These are phyloP conservation scores for Neopestalotiopsis rosae DNA, from an alignment of 2,329 filamentous ascomycete species.

Conservation along the genomic window DNA sequence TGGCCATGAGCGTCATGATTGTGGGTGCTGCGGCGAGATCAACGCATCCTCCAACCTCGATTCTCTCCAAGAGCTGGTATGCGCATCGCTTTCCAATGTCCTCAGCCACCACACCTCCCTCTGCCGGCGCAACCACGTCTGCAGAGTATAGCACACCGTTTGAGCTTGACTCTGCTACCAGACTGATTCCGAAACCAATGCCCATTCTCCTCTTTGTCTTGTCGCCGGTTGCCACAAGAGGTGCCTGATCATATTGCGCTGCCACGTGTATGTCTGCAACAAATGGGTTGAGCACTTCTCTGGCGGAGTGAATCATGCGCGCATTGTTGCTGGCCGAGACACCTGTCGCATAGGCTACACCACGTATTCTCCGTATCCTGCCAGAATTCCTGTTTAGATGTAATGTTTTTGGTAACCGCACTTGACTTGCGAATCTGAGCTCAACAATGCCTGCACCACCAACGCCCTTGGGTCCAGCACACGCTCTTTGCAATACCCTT, in stretches of 20 bases:
- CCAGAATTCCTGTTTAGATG: conserved; percentile 84
- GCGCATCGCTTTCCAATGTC: conserved; percentile 90
- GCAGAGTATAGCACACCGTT: conserved; percentile 84
- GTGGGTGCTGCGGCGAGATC: conserved; percentile 73
- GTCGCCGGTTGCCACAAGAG: conserved; percentile 56
- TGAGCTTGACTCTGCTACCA: conserved; percentile 91
- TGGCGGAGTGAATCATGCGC: conserved; percentile 89
- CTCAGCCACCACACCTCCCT: conserved; percentile 84
- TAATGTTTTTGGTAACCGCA: conserved; percentile 90
- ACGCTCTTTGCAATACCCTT: conserved; percentile 79
- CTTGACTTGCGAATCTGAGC: conserved; percentile 89
- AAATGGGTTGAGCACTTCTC: conserved; percentile 85
- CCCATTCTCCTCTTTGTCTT: conserved; percentile 71
- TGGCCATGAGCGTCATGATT: conserved; percentile 89
- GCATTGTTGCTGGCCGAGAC: conserved; percentile 93
- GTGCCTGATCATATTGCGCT: conserved; percentile 74
- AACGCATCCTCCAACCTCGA: conserved; percentile 83
- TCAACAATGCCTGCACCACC: conserved; percentile 94
- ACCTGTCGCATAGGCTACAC: conserved; percentile 92
- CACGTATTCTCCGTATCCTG: conserved; percentile 84
- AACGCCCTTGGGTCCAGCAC: conserved; percentile 73
- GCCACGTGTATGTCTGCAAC: conserved; percentile 91
- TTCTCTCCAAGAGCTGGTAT: conserved; percentile 84
- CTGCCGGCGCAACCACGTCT: conserved; percentile 76
- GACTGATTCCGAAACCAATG: conserved; percentile 87